These are phyloP conservation scores for Theobroma cacao DNA, from an alignment of 345 rosid species.

Conservation along the genomic window DNA sequence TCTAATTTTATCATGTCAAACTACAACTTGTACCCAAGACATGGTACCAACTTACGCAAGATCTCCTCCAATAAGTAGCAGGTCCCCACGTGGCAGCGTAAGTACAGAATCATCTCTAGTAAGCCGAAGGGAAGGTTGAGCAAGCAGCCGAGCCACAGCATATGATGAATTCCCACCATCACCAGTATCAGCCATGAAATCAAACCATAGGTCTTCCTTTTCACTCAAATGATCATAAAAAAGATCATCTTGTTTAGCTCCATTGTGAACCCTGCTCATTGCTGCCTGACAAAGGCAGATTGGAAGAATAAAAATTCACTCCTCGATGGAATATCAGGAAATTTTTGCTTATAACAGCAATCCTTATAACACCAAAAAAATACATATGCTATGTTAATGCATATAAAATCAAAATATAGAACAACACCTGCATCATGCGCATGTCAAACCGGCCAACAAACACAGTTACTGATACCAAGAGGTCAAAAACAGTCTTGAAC, in stretches of 20 bases:
- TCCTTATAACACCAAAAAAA: not conserved
- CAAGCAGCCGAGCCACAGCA: slow-evolving; percentile 81
- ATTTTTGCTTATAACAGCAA: not conserved
- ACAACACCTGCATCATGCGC: slow-evolving; percentile 97
- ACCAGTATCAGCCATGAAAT: slow-evolving; percentile 99
- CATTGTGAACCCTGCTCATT: slow-evolving; percentile 62
- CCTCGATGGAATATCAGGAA: not conserved
- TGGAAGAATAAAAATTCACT: not conserved
- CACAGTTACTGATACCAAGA: slow-evolving; percentile 93
- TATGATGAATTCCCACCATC: slow-evolving; percentile 99
- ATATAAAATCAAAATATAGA: slow-evolving; percentile 7
- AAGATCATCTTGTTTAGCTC: slow-evolving; percentile 50
- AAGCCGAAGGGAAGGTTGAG: slow-evolving; percentile 64
- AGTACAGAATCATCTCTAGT: slow-evolving; percentile 37
- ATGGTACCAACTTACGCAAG: slow-evolving; percentile 80
- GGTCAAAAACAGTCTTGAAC: slow-evolving; percentile 96
- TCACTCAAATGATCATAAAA: slow-evolving; percentile 79
- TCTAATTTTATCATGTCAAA: not conserved
- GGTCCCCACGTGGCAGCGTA: slow-evolving; percentile 63
- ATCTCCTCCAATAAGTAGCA: slow-evolving; percentile 96
- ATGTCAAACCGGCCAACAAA: slow-evolving; percentile 99
- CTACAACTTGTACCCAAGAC: slow-evolving; percentile 9
- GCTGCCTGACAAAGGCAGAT: slow-evolving; percentile 65
- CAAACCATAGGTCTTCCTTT: slow-evolving; percentile 87
- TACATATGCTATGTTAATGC: not conserved